Evolutionary conservation across 306 rosid genomes (phyloP).

Genomic region (Dicorynia guianensis): DNA sequence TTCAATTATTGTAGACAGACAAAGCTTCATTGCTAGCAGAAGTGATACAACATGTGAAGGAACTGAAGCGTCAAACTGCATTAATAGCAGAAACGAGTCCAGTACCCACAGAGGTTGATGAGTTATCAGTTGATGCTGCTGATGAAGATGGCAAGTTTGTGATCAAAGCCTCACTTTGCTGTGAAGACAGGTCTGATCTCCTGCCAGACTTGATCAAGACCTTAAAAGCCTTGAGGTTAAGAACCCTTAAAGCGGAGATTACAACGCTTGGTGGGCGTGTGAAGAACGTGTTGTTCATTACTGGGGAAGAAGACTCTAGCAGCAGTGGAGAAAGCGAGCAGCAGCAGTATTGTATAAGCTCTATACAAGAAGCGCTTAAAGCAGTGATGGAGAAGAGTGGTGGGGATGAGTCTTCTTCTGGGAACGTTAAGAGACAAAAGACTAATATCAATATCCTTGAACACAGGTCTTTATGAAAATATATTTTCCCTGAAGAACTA

Average conservation of each 20-base stretch:
- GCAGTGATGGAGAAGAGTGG: conserved; percentile 83
- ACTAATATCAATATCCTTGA: conserved; percentile 69
- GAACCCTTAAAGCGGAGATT: conserved; percentile 89
- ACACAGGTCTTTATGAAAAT: conserved; percentile 58
- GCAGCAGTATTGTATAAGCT: conserved; percentile 59
- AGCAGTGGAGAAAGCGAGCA: conserved; percentile 39
- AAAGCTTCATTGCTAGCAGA: conserved; percentile 94
- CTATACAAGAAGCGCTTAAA: conserved; percentile 88
- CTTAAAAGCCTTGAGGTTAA: conserved; percentile 67
- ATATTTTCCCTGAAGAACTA: conserved; percentile 45
- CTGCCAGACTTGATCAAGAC: conserved; percentile 87
- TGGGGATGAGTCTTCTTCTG: conserved; percentile 69
- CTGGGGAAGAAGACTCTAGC: conserved; percentile 68
- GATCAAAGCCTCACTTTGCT: conserved; percentile 87
- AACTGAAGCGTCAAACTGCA: conserved; percentile 86
- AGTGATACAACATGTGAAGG: conserved; percentile 94
- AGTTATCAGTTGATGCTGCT: conserved; percentile 72
- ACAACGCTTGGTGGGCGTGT: conserved; percentile 93
- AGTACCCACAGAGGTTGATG: conserved; percentile 85
- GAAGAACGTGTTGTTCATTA: conserved; percentile 81
- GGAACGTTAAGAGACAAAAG: conserved; percentile 88
- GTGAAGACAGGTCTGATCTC: conserved; percentile 87
- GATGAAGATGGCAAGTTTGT: conserved; percentile 84
- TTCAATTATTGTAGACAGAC: conserved; percentile 66
- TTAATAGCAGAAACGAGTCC: conserved; percentile 78